These are phyloP conservation scores for Medicago arabica DNA, from an alignment of 306 rosid species.

Conservation along the genomic window DNA sequence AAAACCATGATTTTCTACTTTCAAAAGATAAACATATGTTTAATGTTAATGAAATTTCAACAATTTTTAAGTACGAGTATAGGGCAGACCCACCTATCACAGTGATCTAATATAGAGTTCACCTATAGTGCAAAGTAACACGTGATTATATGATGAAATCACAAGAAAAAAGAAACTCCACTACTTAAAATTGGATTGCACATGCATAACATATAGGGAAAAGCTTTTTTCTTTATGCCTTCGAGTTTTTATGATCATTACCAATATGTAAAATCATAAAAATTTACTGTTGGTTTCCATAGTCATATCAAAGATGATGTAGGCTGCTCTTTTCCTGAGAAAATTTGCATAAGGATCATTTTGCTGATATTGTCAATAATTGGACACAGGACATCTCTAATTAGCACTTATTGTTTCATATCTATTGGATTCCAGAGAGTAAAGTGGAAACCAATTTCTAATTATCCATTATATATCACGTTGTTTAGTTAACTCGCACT, in stretches of 20 bases:
- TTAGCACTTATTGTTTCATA: constrained; percentile 31
- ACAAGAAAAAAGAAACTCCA: neutral
- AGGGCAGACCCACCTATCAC: too few relatives aligned
- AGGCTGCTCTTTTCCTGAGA: constrained; percentile 29
- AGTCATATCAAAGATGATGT: constrained; percentile 33
- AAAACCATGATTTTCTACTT: too few relatives aligned
- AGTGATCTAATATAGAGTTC: too few relatives aligned
- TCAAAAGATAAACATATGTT: too few relatives aligned
- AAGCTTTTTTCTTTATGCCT: neutral
- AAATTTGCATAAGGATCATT: constrained; percentile 30
- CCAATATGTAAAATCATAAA: neutral
- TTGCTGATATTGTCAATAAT: constrained; percentile 35
- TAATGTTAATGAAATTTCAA: too few relatives aligned
- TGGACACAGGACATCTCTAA: constrained; percentile 25
- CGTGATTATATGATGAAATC: neutral
- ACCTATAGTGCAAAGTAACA: neutral
- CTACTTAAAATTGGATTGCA: neutral
- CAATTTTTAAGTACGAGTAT: too few relatives aligned
- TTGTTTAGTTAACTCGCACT: neutral
- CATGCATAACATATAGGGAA: neutral
- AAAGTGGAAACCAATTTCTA: constrained; percentile 24
- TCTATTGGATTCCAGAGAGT: constrained; percentile 13
- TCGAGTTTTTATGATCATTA: constrained; percentile 20
- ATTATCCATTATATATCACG: neutral
- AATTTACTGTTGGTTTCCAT: constrained; percentile 22